Conservation (phyloP, 2,329 filamentous ascomycete genomes). For the Teratosphaeriaceae sp. region DNA sequence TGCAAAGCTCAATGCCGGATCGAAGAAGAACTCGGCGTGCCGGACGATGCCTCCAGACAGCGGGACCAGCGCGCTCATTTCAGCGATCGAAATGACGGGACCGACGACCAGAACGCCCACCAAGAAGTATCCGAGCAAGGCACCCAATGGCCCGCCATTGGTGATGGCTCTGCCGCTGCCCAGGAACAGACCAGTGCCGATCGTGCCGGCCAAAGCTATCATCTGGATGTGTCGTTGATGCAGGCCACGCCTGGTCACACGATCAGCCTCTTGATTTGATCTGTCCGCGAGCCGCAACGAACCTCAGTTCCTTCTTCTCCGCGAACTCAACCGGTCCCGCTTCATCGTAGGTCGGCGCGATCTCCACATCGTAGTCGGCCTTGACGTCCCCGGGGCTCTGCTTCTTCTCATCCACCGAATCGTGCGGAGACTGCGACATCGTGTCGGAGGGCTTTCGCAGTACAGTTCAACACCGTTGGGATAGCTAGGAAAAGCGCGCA, state of each 20-base stretch:
- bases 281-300: background rate
- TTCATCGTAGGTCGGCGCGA: slow-evolving; percentile 11
- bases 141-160: slow-evolving; percentile 16
- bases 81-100: slow-evolving; percentile 32
- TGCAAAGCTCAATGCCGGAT: slow-evolving; percentile 28
- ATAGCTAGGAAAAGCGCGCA: too few species aligned
- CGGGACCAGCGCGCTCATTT: slow-evolving; percentile 33
- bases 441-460: too few species aligned
- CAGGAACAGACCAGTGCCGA: slow-evolving; percentile 24
- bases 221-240: slow-evolving; percentile 19
- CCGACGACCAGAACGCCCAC: slow-evolving; percentile 31
- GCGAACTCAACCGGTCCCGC: slow-evolving; percentile 15
- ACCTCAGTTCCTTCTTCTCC: slow-evolving; percentile 17
- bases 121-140: slow-evolving; percentile 31
- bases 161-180: slow-evolving; percentile 18
- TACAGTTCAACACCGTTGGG: too few species aligned
- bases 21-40: slow-evolving; percentile 31
- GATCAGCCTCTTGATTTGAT: background rate
- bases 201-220: slow-evolving; percentile 21
- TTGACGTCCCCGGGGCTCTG: too few species aligned
- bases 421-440: too few species aligned
- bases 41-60: slow-evolving; percentile 34
- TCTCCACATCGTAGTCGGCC: slow-evolving; percentile 12
- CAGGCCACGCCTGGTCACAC: slow-evolving; percentile 10
- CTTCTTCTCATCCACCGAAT: too few species aligned